Evolutionary conservation across 805 yeast species (phyloP).

Genomic region (Kodamaea lidongshanica): DNA sequence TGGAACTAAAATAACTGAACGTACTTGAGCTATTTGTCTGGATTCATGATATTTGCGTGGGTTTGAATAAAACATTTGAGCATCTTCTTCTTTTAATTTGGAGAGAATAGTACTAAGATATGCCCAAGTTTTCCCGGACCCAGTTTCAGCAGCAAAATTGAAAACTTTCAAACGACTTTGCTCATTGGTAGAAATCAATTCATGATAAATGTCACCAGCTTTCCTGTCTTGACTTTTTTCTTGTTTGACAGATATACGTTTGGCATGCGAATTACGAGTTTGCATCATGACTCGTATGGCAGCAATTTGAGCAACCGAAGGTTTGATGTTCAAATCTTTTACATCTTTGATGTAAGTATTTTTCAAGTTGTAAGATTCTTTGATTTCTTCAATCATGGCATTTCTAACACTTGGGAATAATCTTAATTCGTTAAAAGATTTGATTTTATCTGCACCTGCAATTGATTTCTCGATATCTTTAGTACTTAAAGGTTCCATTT

Average conservation of each 20-base stretch:
- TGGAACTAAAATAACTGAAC: conserved; percentile 77
- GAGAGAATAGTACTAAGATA: conserved; percentile 74
- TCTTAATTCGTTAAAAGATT: conserved; percentile 59
- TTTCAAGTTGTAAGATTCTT: conserved; percentile 27
- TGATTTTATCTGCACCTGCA: conserved; percentile 39
- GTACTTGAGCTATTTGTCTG: conserved; percentile 34
- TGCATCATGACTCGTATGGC: conserved; percentile 55
- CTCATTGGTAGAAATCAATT: conserved; percentile 26
- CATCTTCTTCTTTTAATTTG: conserved; percentile 55
- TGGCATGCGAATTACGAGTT: conserved; percentile 26
- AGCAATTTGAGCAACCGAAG: conserved; percentile 81
- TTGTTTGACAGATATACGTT: conserved; percentile 18
- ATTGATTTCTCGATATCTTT: conserved; percentile 13
- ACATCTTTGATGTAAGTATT: conserved; percentile 27
- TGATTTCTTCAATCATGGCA: conserved; percentile 51
- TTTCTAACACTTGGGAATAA: conserved; percentile 62
- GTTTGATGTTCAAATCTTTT: conserved; percentile 34
- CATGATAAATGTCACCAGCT: conserved; percentile 21
- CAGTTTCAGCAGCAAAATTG: conserved; percentile 93
- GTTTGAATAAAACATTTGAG: conserved; percentile 17
- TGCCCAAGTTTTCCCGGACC: conserved; percentile 94
- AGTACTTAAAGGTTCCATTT: conserved; percentile 5
- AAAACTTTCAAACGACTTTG: conserved; percentile 45
- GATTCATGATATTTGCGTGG: conserved; percentile 17
- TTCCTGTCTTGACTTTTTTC: conserved; percentile 6